These are phyloP conservation scores for Citrullus amarus DNA, from an alignment of 306 rosid species.

Conservation along the genomic window DNA sequence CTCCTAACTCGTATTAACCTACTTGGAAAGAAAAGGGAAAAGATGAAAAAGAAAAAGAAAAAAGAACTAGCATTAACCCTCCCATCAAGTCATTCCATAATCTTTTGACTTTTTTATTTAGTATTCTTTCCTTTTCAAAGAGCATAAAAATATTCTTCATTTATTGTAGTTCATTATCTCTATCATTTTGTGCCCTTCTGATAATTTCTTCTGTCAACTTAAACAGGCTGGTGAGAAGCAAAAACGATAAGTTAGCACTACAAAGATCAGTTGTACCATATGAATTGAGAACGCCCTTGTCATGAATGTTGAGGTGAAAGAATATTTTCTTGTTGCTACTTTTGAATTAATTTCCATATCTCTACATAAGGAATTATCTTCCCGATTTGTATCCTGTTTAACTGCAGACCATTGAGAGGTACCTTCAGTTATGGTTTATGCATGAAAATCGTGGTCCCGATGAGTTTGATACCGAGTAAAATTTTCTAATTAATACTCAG, in stretches of 20 bases:
- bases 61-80: background rate
- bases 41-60: no score
- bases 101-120: background rate
- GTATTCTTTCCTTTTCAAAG: background rate
- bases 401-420: background rate
- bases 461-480: background rate
- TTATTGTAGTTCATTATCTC: background rate
- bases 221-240: slow-evolving; percentile 14
- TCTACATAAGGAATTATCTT: background rate
- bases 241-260: background rate
- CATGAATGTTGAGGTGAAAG: background rate
- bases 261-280: background rate
- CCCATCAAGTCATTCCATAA: background rate
- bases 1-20: background rate
- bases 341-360: background rate
- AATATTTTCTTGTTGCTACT: background rate
- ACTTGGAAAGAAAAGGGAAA: no score
- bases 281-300: background rate
- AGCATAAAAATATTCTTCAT: background rate
- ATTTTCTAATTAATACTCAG: background rate
- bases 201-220: slow-evolving; percentile 15
- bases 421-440: background rate
- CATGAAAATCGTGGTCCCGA: background rate
- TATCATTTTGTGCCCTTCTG: slow-evolving; percentile 11
- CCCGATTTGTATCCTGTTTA: background rate